These are phyloP conservation scores for Bondarzewia mesenterica DNA, from an alignment of 1,284 basidiomycete genomes.

Conservation along the genomic window DNA sequence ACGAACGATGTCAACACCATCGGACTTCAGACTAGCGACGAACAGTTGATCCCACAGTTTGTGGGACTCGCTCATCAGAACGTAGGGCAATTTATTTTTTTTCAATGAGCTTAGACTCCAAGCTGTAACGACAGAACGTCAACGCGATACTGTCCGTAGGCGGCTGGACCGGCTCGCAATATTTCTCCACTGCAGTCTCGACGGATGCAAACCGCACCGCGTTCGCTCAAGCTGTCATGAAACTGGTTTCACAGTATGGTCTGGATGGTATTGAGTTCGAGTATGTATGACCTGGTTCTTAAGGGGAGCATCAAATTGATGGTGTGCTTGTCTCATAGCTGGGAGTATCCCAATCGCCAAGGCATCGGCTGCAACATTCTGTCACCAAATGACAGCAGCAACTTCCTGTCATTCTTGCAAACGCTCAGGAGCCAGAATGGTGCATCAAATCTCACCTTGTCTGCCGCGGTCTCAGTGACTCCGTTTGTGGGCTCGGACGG, in stretches of 20 bases:
- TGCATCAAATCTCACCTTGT: slow-evolving; percentile 35
- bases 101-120: too few species aligned
- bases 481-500: slow-evolving; percentile 50
- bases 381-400: slow-evolving; percentile 52
- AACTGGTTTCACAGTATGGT: slow-evolving; percentile 53
- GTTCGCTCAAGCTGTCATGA: slow-evolving; percentile 60
- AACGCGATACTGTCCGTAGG: slow-evolving; percentile 76
- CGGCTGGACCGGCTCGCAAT: slow-evolving; percentile 78
- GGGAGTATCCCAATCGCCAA: slow-evolving; percentile 71
- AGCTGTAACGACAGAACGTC: slow-evolving; percentile 35
- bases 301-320: background rate
- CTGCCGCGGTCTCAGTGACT: slow-evolving; percentile 46
- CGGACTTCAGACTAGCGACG: slow-evolving; percentile 33
- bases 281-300: slow-evolving; percentile 30
- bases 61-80: slow-evolving; percentile 46
- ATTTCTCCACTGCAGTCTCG: slow-evolving; percentile 71
- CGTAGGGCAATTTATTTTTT: slow-evolving; percentile 24
- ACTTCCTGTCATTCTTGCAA: slow-evolving; percentile 48
- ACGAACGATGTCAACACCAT: slow-evolving; percentile 36
- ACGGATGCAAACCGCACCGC: slow-evolving; percentile 50
- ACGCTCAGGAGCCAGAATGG: slow-evolving; percentile 31
- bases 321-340: slow-evolving; percentile 35
- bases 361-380: slow-evolving; percentile 65
- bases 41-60: slow-evolving; percentile 38
- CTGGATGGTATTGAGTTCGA: slow-evolving; percentile 87